Percentiles rank a stretch among this genome's conserved stretches.
phyloP scores from a whole-genome alignment of 2,329 filamentous ascomycete genomes.

The Balansia obtecta region DNA sequence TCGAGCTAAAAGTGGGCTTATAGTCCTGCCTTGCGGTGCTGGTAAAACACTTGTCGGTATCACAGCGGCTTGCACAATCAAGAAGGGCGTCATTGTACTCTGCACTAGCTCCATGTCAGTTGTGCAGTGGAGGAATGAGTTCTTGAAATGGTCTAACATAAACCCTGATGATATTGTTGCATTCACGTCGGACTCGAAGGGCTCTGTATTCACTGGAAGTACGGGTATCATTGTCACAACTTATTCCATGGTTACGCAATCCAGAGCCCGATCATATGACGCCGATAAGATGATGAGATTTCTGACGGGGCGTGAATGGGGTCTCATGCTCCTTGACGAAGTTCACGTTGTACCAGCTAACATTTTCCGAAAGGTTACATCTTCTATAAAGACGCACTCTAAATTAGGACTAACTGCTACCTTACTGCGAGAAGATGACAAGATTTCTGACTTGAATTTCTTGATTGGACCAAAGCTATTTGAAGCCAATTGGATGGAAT shows the following conservation, averaged over 20 bases:
- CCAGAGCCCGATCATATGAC: slow-evolving; percentile 76
- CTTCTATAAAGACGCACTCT: slow-evolving; percentile 84
- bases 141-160: slow-evolving; percentile 95
- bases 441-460: slow-evolving; percentile 95
- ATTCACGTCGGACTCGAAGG: slow-evolving; percentile 90
- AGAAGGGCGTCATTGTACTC: slow-evolving; percentile 89
- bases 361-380: slow-evolving; percentile 91
- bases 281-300: slow-evolving; percentile 98
- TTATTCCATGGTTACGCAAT: slow-evolving; percentile 97
- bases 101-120: slow-evolving; percentile 98
- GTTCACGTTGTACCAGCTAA: slow-evolving; percentile 96
- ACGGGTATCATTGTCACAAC: slow-evolving; percentile 96
- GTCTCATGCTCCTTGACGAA: slow-evolving; percentile 91
- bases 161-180: slow-evolving; percentile 86
- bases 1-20: slow-evolving; percentile 92
- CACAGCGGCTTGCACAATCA: slow-evolving; percentile 93
- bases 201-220: slow-evolving; percentile 63
- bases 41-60: slow-evolving; percentile 98
- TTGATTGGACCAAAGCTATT: slow-evolving; percentile 95
- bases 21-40: slow-evolving; percentile 89
- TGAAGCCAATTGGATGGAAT: slow-evolving; percentile 98
- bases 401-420: slow-evolving; percentile 94
- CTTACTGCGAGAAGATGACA: slow-evolving; percentile 89
- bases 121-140: slow-evolving; percentile 92
- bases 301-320: slow-evolving; percentile 82